phyloP scores from a whole-genome alignment of 306 rosid species.

The Sicyos baderoa region DNA sequence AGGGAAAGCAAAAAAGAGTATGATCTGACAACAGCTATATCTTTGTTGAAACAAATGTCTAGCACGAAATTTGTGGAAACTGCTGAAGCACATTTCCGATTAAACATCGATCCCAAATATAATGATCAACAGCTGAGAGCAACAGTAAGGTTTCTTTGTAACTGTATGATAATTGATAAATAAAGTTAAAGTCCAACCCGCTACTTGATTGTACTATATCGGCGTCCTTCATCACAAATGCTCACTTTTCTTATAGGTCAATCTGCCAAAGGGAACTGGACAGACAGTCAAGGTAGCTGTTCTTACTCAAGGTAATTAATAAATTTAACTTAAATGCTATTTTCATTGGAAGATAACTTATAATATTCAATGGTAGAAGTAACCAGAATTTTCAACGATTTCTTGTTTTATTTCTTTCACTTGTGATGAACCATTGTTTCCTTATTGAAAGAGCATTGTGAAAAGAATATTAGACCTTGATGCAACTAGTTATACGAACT shows the following conservation, averaged over 20 bases:
- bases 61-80: constrained; percentile 76
- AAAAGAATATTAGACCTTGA: neutral
- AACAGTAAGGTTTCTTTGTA: constrained; percentile 51
- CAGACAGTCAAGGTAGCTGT: constrained; percentile 85
- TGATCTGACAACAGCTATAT: constrained; percentile 62
- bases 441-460: neutral
- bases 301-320: constrained; percentile 83
- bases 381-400: neutral
- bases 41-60: constrained; percentile 64
- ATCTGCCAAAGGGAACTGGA: constrained; percentile 96
- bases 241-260: constrained; percentile 43
- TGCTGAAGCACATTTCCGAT: constrained; percentile 97
- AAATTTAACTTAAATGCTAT: neutral
- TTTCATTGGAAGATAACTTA: neutral
- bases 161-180: neutral
- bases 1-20: constrained; percentile 81
- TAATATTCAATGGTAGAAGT: neutral
- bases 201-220: constrained; percentile 8
- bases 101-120: constrained; percentile 92
- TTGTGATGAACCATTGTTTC: neutral
- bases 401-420: neutral
- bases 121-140: constrained; percentile 97
- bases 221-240: neutral
- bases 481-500: too few relatives aligned
- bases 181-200: neutral